A percentile compares a stretch with the other conserved stretches of the same genome.
Evolutionary conservation across 805 yeast species (phyloP).

Genomic region (Monosporozyma siamensis): DNA sequence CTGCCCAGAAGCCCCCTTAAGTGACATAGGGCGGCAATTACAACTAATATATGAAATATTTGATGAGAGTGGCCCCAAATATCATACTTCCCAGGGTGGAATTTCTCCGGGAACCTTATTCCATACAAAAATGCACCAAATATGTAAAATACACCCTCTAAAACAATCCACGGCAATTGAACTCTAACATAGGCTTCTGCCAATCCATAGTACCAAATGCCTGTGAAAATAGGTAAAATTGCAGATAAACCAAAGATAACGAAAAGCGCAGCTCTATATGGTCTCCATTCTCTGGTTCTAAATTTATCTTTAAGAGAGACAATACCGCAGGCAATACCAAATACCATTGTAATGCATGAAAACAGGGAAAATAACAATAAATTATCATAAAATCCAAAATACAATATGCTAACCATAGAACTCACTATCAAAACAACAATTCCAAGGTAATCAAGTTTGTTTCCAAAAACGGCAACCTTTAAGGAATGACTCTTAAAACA

Average conservation of each 20-base stretch:
- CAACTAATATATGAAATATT: conserved; percentile 70
- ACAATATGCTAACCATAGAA: conserved; percentile 45
- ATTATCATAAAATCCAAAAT: conserved; percentile 41
- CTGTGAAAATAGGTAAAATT: conserved; percentile 54
- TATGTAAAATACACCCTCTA: conserved; percentile 70
- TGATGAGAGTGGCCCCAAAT: conserved; percentile 77
- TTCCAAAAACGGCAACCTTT: conserved; percentile 45
- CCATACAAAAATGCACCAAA: conserved; percentile 77
- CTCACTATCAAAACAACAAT: conserved; percentile 58
- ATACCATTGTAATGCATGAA: conserved; percentile 36
- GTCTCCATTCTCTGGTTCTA: conserved; percentile 62
- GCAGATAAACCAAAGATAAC: conserved; percentile 75
- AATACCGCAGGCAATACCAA: conserved; percentile 55
- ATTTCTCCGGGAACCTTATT: conserved; percentile 65
- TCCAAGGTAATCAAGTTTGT: conserved; percentile 68
- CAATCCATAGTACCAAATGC: conserved; percentile 41
- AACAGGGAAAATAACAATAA: conserved; percentile 32
- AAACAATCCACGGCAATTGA: conserved; percentile 50
- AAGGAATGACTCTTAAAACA: conserved; percentile 57
- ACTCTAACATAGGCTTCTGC: conserved; percentile 41
- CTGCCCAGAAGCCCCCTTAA: conserved; percentile 51
- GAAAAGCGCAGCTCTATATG: conserved; percentile 69
- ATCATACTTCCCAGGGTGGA: conserved; percentile 55
- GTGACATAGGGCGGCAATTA: conserved; percentile 68
- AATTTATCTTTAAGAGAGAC: conserved; percentile 60